Evolutionary conservation across 345 rosid species (phyloP).

Genomic region (Citrus medica): DNA sequence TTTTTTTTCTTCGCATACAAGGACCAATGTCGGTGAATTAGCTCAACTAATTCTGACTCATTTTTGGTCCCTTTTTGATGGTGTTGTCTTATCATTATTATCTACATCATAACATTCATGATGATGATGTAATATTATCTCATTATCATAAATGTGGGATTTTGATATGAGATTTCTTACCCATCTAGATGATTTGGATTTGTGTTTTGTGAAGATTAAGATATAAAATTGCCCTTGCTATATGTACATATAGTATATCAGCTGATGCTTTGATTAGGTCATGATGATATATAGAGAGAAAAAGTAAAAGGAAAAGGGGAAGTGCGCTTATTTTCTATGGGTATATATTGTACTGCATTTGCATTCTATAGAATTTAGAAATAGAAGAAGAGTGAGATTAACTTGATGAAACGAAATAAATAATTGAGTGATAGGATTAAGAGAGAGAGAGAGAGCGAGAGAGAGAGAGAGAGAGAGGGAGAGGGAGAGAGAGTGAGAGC

Average conservation of each 20-base stretch:
- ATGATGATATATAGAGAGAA: conserved; percentile 16
- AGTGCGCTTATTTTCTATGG: neutral
- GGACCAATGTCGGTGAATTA: conserved; percentile 24
- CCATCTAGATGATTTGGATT: neutral
- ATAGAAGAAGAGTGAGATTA: too few relatives aligned
- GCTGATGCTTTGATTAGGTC: conserved; percentile 32
- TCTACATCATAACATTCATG: neutral
- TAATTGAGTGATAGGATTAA: neutral
- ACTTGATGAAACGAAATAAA: neutral
- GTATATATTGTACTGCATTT: neutral
- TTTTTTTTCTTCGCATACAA: neutral
- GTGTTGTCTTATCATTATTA: conserved; percentile 2
- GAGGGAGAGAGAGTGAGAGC: neutral
- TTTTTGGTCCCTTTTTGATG: conserved; percentile 6
- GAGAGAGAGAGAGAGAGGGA: neutral
- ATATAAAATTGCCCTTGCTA: neutral
- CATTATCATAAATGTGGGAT: too few relatives aligned
- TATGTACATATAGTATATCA: neutral
- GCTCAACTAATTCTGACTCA: conserved; percentile 37
- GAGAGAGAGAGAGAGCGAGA: neutral
- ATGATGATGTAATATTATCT: too few relatives aligned
- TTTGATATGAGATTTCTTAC: too few relatives aligned
- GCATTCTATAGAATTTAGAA: conserved; percentile 8
- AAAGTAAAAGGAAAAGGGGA: neutral
- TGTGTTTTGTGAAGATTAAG: neutral